A percentile compares a stretch with the other conserved stretches of the same genome.
Evolutionary conservation across 2,329 filamentous ascomycete genomes (phyloP).

Genomic region (Rachicladosporium sp.): DNA sequence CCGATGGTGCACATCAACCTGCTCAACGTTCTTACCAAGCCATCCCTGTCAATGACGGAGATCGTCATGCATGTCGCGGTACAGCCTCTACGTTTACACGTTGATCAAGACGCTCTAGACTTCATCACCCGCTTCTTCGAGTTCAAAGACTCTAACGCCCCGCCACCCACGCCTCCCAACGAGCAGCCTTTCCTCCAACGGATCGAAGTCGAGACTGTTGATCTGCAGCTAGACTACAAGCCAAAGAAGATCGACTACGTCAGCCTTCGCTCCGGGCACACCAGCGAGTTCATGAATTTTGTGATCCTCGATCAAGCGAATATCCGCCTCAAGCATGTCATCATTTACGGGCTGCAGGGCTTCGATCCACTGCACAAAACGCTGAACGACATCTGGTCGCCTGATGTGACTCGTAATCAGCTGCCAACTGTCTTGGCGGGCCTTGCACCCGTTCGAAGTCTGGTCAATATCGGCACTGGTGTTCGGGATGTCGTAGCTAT

Average conservation of each 20-base stretch:
- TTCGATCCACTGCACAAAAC: conserved; percentile 84
- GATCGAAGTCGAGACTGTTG: conserved; percentile 72
- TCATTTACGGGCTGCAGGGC: conserved; percentile 82
- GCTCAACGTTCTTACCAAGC: conserved; percentile 74
- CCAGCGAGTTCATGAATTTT: conserved; percentile 98
- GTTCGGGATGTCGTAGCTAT: conserved; percentile 78
- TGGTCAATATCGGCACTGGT: conserved; percentile 84
- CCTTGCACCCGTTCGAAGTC: conserved; percentile 73
- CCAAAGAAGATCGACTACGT: conserved; percentile 96
- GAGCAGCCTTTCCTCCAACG: conserved; percentile 64
- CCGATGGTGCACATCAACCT: conserved; percentile 87
- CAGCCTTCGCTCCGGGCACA: conserved; percentile 80
- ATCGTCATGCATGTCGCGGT: conserved; percentile 59
- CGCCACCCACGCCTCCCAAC: conserved; percentile 30
- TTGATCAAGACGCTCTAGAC: conserved; percentile 93
- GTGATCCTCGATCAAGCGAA: conserved; percentile 80
- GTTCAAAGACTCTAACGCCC: conserved; percentile 67
- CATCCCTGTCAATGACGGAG: conserved; percentile 75
- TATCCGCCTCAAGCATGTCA: conserved; percentile 75
- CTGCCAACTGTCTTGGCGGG: conserved; percentile 80
- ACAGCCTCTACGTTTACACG: conserved; percentile 77
- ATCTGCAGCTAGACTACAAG: conserved; percentile 87
- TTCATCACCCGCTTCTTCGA: conserved; percentile 97
- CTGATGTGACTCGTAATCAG: conserved; percentile 80
- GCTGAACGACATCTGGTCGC: conserved; percentile 93